Evolutionary conservation across 75 land plant species (phyloP), one percentile per base, ranked within the genome.

Genomic region (Pseudotsuga menziesii): DNA sequence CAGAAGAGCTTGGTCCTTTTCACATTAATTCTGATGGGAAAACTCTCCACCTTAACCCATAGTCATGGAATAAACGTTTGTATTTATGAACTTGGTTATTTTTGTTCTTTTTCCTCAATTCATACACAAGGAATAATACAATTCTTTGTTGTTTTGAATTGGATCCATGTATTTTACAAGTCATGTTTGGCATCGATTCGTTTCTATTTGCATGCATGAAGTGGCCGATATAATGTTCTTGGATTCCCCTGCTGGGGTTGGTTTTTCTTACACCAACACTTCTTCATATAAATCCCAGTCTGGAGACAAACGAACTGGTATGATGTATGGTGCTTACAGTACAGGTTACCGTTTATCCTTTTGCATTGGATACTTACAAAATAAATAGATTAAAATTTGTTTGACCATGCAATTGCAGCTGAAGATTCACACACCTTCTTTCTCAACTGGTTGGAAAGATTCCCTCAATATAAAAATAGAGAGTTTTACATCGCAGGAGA

Each of bases 1-100:
- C 92, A 4, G 95, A 92, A 72, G 95, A 92, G 83, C 35, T 92
- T 13, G 95, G 95, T 0, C 95, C 95, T 8, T 92, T 90, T 78
- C 89, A 84, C 57, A 79, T 90, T 13, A 83, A 80, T 61, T 75
- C 86, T n/a, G 88, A 92, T 66, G 95, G 88, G 61, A 86, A 87
- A 62, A 81, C 82, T 71, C 82, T 92, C 22, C 86, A 92, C 60
- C 54, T 84, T 41, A 88, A 80, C 56, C 58, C 61, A 39, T 79
- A 61, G 61, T 72, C 77, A 26, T 79, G 83, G 83, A 82, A 80
- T 74, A 35, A 35, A 74, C 72, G 83, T 89, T 78, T 44, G 84
- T 7, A 44, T 44, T 44, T 44, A 44, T 44, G 48, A 44, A 5
- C 48, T 44, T 44, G 48, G 48, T 0, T 44, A 44, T 44, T 44